Evolutionary conservation across 139 green algal genomes (phyloP).

Genomic region (Chlamydomonas incerta): DNA sequence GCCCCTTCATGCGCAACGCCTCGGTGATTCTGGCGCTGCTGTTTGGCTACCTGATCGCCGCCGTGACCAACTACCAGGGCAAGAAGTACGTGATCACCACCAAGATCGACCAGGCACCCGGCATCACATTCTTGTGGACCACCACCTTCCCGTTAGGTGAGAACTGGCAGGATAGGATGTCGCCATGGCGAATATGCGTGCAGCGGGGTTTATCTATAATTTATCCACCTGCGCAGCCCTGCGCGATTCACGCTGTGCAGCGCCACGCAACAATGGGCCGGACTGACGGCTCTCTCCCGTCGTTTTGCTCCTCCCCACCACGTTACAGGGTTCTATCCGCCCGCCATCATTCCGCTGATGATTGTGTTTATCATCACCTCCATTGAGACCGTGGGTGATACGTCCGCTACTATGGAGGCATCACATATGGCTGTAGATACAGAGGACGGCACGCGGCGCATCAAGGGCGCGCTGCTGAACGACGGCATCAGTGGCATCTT

Average conservation of each 20-base stretch:
- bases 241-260: too few species aligned
- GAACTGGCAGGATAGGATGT: neutral
- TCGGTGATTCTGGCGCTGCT: slow-evolving; percentile 66
- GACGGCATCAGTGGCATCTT: slow-evolving; percentile 76
- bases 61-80: slow-evolving; percentile 53
- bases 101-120: slow-evolving; percentile 63
- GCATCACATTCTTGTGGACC: slow-evolving; percentile 83
- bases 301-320: too few species aligned
- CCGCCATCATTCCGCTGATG: slow-evolving; percentile 56
- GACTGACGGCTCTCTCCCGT: too few species aligned
- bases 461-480: slow-evolving; percentile 70
- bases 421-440: slow-evolving; percentile 55
- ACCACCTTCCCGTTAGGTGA: slow-evolving; percentile 69
- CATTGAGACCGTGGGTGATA: slow-evolving; percentile 84
- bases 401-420: slow-evolving; percentile 78
- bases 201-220: too few species aligned
- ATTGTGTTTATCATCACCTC: slow-evolving; percentile 56
- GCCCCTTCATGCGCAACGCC: slow-evolving; percentile 77
- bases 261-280: too few species aligned
- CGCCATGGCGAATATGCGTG: too few species aligned
- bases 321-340: slow-evolving; percentile 58
- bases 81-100: slow-evolving; percentile 56
- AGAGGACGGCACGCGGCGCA: slow-evolving; percentile 32
- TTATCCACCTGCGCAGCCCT: too few species aligned
- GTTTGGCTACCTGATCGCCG: slow-evolving; percentile 65